These are phyloP conservation scores for Teunomyces tritomae DNA, from an alignment of 805 yeast genomes.

Conservation along the genomic window DNA sequence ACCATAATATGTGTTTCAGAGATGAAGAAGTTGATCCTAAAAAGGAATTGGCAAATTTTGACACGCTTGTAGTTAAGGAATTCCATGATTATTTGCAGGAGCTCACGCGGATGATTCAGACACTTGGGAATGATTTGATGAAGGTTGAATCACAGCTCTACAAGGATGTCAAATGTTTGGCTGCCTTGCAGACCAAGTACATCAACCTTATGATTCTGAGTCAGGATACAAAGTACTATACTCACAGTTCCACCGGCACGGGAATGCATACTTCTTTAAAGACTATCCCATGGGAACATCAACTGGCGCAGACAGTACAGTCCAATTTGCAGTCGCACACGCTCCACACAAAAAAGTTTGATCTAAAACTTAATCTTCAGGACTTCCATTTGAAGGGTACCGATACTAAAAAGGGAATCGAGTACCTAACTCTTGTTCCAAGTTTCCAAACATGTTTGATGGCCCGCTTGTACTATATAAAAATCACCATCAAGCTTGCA, in stretches of 20 bases:
- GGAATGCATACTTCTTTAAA: constrained; percentile 23
- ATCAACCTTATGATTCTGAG: constrained; percentile 27
- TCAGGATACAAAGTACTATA: constrained; percentile 14
- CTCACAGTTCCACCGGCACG: constrained; percentile 10
- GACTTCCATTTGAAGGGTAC: constrained; percentile 29
- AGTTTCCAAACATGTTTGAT: constrained; percentile 37
- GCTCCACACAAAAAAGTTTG: constrained; percentile 28
- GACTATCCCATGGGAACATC: constrained; percentile 31
- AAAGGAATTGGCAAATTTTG: constrained; percentile 28
- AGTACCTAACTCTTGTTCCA: constrained; percentile 36
- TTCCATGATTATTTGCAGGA: constrained; percentile 27
- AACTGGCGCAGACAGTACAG: not conserved
- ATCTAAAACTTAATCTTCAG: constrained; percentile 25
- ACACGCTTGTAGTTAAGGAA: constrained; percentile 30
- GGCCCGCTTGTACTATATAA: constrained; percentile 36
- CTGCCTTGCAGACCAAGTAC: constrained; percentile 33
- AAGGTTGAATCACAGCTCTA: constrained; percentile 35
- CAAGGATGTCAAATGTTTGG: constrained; percentile 35
- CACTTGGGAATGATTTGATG: constrained; percentile 32
- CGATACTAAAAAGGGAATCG: constrained; percentile 20
- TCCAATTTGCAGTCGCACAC: constrained; percentile 6
- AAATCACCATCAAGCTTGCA: constrained; percentile 25
- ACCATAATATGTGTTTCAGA: constrained; percentile 37
- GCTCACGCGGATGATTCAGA: constrained; percentile 27
- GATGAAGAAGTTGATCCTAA: constrained; percentile 30